Conservation (phyloP, 164 flowering plant species). For the Nelumbo lutea region DNA sequence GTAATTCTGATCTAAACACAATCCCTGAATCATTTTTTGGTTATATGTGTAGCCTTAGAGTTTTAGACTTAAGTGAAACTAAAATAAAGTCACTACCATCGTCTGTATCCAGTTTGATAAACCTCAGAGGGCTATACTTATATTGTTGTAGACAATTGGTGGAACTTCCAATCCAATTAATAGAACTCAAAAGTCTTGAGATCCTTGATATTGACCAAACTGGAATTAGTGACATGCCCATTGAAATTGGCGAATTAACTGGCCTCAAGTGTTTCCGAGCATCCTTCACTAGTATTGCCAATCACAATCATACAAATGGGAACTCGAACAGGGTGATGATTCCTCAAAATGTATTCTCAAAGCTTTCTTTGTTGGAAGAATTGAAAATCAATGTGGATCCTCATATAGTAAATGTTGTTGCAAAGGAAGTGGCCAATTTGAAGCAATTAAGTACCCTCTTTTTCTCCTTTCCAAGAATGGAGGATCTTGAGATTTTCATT, state of each 20-base stretch:
- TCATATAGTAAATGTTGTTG: constrained; percentile 1
- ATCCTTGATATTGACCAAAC: neutral
- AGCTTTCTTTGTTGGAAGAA: constrained; percentile 14
- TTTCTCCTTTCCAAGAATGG: constrained; percentile 15
- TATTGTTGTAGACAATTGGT: constrained; percentile 3
- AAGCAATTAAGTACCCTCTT: neutral
- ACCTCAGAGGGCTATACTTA: constrained; percentile 22
- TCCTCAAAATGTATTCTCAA: constrained; percentile 1
- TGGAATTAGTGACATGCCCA: neutral
- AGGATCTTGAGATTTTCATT: neutral
- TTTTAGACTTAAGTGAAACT: constrained; percentile 16
- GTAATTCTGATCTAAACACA: neutral
- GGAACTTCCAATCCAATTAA: constrained; percentile 2
- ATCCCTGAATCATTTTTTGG: constrained; percentile 19
- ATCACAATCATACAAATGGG: neutral
- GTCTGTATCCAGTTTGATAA: constrained; percentile 12
- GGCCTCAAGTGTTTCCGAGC: constrained; percentile 12
- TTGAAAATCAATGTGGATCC: constrained; percentile 12
- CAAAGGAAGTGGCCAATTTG: constrained; percentile 5
- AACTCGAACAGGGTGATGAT: neutral
- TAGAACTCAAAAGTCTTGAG: neutral
- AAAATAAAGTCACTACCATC: constrained; percentile 19
- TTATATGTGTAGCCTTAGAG: constrained; percentile 19
- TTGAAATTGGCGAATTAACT: neutral
- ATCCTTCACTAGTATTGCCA: neutral